phyloP scores from a whole-genome alignment of 371 early-diverging fungal genomes.

The Smittium mucronatum region DNA sequence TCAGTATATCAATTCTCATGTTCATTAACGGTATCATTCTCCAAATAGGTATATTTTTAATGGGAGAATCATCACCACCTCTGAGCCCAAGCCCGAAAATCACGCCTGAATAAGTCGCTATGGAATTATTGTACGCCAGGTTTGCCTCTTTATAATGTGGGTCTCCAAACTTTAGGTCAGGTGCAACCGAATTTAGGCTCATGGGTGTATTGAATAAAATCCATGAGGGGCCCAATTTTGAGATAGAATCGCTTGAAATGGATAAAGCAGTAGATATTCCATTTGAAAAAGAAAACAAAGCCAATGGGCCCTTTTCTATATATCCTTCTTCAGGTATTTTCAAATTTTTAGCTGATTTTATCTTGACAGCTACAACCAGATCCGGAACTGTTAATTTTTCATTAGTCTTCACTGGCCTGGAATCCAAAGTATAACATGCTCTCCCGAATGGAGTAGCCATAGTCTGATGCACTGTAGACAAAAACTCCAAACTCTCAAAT shows the following conservation, averaged over 20 bases:
- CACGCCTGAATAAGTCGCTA: constrained; percentile 1
- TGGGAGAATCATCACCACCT: not conserved
- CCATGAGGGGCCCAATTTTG: not conserved
- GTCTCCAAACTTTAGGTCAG: not conserved
- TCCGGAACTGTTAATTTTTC: not conserved
- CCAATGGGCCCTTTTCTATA: not conserved
- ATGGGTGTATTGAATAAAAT: not conserved
- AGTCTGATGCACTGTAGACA: not conserved
- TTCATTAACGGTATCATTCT: constrained; percentile 1
- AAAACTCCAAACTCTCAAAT: not conserved
- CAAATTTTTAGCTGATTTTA: not conserved
- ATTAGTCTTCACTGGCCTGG: not conserved
- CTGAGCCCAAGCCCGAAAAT: not conserved
- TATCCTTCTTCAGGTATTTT: not conserved
- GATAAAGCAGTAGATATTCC: not conserved
- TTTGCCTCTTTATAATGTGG: not conserved
- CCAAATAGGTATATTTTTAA: not conserved
- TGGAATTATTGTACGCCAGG: not conserved
- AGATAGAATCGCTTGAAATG: not conserved
- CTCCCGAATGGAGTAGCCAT: not conserved
- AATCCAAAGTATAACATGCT: not conserved
- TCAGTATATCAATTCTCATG: not conserved
- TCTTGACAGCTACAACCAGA: not conserved
- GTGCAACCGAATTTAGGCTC: not conserved
- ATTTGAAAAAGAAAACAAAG: not conserved